These are phyloP conservation scores for Verticillium klebahnii DNA, from an alignment of 2,329 filamentous ascomycete genomes.

Conservation along the genomic window DNA sequence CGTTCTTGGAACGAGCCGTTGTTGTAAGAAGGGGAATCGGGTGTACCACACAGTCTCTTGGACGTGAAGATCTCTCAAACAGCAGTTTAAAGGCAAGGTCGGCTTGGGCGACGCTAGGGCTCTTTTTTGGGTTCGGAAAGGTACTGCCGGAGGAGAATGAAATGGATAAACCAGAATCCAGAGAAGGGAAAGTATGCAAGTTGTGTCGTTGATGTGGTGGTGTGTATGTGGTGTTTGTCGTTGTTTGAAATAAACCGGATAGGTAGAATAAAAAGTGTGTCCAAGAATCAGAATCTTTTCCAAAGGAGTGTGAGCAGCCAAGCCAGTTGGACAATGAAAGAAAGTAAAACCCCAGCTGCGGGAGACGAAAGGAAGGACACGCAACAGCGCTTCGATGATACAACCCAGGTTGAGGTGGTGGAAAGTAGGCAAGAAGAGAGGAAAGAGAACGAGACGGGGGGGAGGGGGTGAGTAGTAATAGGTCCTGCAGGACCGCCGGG, in stretches of 20 bases:
- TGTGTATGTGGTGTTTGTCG: conserved; percentile 3
- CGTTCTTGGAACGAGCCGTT: not conserved
- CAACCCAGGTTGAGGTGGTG: conserved; percentile 16
- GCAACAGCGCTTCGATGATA: conserved; percentile 29
- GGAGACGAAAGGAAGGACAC: conserved; percentile 33
- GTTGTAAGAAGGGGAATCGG: conserved; percentile 6
- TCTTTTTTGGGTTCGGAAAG: conserved; percentile 2
- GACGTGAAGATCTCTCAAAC: not conserved
- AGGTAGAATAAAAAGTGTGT: conserved; percentile 21
- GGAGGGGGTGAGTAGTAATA: not conserved
- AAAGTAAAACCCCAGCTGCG: conserved; percentile 37
- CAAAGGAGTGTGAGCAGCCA: conserved; percentile 54
- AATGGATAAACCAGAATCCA: conserved; percentile 5
- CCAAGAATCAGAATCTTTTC: conserved; percentile 34
- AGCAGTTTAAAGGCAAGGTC: not conserved
- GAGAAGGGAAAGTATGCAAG: conserved; percentile 8
- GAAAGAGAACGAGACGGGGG: conserved; percentile 10
- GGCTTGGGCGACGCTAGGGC: not conserved
- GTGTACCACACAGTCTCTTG: conserved; percentile 3
- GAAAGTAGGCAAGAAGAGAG: conserved; percentile 22
- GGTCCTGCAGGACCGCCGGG: not conserved
- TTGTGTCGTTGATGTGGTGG: conserved; percentile 1
- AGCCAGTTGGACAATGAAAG: conserved; percentile 48
- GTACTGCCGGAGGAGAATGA: not conserved
- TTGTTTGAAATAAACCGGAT: conserved; percentile 13